These are phyloP conservation scores for Patellaria atrata DNA, from an alignment of 495 filamentous ascomycete genomes.

Conservation along the genomic window DNA sequence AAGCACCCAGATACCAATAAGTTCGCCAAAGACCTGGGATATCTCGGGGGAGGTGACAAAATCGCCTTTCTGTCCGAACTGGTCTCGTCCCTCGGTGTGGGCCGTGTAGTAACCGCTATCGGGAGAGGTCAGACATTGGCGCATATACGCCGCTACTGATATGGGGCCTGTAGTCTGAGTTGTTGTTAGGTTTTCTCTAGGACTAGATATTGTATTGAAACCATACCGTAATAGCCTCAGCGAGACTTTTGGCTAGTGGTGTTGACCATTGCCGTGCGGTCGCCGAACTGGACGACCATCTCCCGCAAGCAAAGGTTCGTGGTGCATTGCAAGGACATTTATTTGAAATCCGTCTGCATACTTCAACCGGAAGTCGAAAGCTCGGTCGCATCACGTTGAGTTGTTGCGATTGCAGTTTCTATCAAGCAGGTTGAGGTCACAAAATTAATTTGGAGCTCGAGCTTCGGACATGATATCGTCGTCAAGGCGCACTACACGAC, in stretches of 20 bases:
- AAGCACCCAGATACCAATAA: constrained; percentile 86
- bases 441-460: no score
- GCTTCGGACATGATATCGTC: no score
- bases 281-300: constrained; percentile 16
- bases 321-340: no score
- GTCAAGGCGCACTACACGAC: background rate
- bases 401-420: no score
- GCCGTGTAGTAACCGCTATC: constrained; percentile 91
- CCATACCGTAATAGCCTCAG: constrained; percentile 65
- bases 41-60: constrained; percentile 97
- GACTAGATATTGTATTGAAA: background rate
- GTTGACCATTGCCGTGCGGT: constrained; percentile 71
- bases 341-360: no score
- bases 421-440: no score
- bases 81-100: constrained; percentile 49
- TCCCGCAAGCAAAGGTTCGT: no score
- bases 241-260: constrained; percentile 70
- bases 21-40: constrained; percentile 89
- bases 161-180: constrained; percentile 68
- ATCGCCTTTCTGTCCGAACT: constrained; percentile 81
- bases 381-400: no score
- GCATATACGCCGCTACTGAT: constrained; percentile 88
- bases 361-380: no score
- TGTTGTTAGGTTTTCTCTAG: constrained; percentile 3
- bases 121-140: constrained; percentile 86